Evolutionary conservation across 352 stramenopile genomes (phyloP), one percentile per base, ranked within the genome.

Genomic region (Pythium oligandrum): DNA sequence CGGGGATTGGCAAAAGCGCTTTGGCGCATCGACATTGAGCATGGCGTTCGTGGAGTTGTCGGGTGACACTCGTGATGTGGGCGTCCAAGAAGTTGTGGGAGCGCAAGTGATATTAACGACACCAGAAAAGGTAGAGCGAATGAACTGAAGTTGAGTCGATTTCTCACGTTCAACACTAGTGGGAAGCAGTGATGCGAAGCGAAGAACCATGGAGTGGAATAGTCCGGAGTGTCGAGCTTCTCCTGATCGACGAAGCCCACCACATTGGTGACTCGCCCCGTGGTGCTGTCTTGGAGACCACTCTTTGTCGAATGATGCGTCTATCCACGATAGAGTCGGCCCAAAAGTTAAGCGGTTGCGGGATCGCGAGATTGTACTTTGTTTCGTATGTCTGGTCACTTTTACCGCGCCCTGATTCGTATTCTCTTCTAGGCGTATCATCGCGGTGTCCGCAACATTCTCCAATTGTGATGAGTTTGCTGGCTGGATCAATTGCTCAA

Each of bases 191-290:
- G 2, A 76, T 60, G 26, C 56, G 70, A 26, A 71, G 44, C 36
- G 60, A 48, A 6, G 34, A 36, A 12, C 2, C 8, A 3, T 48
- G 47, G 4, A 10, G 4, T 1, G 36, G 46, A n/a, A 31, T 62
- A 0, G 45, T 68, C 4, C 7, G 33, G 8, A n/a, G 37, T 32
- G 53, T 46, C 1, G 35, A 53, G n/a, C 17, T 68, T 42, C 53
- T 79, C 1, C 31, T 79, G 17, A 32, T 83, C 3, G 72, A 83
- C 47, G 72, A 79, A 42, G 64, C 71, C n/a, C 66, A 79, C 17
- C 70, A 76, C 43, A 74, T 79, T 49, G 66, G 67, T 26, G 64
- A 76, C 47, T 30, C 40, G 4, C 54, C 51, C 7, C 48, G 64
- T 10, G 70, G 70, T 10, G 57, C 51, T 11, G 57, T 58, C 4